These are phyloP conservation scores for Penicillium sp. DNA, from an alignment of 2,329 filamentous ascomycete species.

Conservation along the genomic window DNA sequence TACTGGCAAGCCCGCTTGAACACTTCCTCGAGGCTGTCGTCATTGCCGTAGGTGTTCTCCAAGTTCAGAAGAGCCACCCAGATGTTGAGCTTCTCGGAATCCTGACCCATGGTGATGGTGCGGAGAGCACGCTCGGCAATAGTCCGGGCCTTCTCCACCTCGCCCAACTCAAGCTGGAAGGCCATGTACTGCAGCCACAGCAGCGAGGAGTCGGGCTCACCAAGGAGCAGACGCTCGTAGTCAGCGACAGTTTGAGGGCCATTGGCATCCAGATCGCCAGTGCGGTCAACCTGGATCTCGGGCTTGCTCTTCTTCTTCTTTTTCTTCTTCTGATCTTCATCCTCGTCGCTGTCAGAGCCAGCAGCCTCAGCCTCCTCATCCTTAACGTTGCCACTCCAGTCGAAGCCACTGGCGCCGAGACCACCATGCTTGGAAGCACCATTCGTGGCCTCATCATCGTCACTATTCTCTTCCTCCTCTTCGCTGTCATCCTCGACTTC, in stretches of 20 bases:
- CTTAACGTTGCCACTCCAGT: conserved; percentile 78
- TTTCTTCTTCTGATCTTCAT: conserved; percentile 57
- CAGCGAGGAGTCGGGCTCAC: conserved; percentile 88
- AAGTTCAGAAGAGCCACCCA: conserved; percentile 96
- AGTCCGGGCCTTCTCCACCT: conserved; percentile 84
- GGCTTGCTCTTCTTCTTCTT: conserved; percentile 78
- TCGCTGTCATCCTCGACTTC: conserved; percentile 52
- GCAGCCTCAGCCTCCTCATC: conserved; percentile 55
- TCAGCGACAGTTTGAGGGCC: conserved; percentile 90
- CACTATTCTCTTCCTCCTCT: conserved; percentile 50
- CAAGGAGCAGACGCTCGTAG: conserved; percentile 90
- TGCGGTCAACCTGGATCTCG: conserved; percentile 83
- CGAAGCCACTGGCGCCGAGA: conserved; percentile 77
- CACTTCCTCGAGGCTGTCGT: conserved; percentile 79
- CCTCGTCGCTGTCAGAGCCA: conserved; percentile 61
- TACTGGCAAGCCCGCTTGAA: conserved; percentile 94
- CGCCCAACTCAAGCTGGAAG: conserved; percentile 92
- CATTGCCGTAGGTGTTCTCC: conserved; percentile 86
- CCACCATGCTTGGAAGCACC: conserved; percentile 55
- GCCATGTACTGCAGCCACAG: conserved; percentile 99
- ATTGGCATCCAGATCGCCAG: conserved; percentile 86
- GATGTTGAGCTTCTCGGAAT: conserved; percentile 90
- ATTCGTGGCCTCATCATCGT: conserved; percentile 54
- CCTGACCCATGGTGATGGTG: conserved; percentile 88
- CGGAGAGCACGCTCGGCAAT: conserved; percentile 88